Conservation (phyloP, 176 grass and related monocot species). For the Canna indica region DNA sequence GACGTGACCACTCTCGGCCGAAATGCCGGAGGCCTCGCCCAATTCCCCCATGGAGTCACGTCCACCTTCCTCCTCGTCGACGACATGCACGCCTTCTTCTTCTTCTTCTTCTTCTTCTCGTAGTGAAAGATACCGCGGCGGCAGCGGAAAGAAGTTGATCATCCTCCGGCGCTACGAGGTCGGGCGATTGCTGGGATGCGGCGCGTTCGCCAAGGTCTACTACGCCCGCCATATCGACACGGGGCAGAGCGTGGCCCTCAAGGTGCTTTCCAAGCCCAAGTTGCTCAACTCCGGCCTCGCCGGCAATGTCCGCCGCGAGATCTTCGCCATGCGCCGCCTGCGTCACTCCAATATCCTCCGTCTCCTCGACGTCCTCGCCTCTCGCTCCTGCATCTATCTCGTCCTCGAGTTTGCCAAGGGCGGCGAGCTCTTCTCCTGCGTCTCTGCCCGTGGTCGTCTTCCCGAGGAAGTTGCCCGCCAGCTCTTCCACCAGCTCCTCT, state of each 20-base stretch:
- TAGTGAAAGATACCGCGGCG: too few relatives aligned
- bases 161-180: slow-evolving; percentile 32
- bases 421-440: slow-evolving; percentile 28
- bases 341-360: slow-evolving; percentile 26
- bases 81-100: too few relatives aligned
- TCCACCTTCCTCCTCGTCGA: too few relatives aligned
- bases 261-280: slow-evolving; percentile 22
- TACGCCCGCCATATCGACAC: slow-evolving; percentile 16
- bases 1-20: too few relatives aligned
- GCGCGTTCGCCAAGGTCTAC: slow-evolving; percentile 32
- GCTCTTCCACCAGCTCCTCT: slow-evolving; percentile 32
- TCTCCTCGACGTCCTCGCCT: slow-evolving; percentile 31
- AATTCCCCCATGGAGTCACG: too few relatives aligned
- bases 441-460: slow-evolving; percentile 16
- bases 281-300: slow-evolving; percentile 11
- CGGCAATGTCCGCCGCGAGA: slow-evolving; percentile 27
- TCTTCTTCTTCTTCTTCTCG: too few relatives aligned
- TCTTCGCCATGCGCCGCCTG: slow-evolving; percentile 28
- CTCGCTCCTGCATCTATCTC: slow-evolving; percentile 24
- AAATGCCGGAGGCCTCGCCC: too few relatives aligned
- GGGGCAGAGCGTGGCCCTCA: slow-evolving; percentile 28
- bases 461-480: slow-evolving; percentile 16
- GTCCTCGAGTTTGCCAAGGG: slow-evolving; percentile 33
- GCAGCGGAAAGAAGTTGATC: too few relatives aligned
- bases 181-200: slow-evolving; percentile 25